A percentile compares a stretch with the other conserved stretches of the same genome.
Evolutionary conservation across 371 early-diverging fungal genomes (phyloP).

Genomic region (Amoeboaphelidium protococcarum): DNA sequence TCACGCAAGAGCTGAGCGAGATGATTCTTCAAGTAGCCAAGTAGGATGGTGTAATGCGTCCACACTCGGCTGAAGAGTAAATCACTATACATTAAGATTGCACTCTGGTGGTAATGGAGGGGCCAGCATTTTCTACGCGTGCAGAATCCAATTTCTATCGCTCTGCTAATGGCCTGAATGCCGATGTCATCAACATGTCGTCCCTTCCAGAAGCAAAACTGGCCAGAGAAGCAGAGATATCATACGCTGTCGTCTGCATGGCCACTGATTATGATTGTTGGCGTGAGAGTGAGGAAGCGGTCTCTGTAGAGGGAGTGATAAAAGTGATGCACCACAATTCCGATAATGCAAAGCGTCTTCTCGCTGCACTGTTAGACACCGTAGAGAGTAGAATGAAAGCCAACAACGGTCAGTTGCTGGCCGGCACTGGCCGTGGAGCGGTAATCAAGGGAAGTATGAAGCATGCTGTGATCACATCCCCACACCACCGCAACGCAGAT

Average conservation of each 20-base stretch:
- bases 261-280: slow-evolving; percentile 97
- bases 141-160: slow-evolving; percentile 91
- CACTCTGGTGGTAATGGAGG: slow-evolving; percentile 87
- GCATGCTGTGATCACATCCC: slow-evolving; percentile 41
- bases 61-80: slow-evolving; percentile 26
- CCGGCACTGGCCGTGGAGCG: too few relatives aligned
- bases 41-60: slow-evolving; percentile 4
- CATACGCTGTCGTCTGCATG: slow-evolving; percentile 94
- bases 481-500: slow-evolving; percentile 36
- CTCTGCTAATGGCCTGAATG: slow-evolving; percentile 51
- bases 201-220: slow-evolving; percentile 83
- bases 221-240: slow-evolving; percentile 89
- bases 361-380: slow-evolving; percentile 31
- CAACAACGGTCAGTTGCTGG: slow-evolving; percentile 17
- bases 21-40: slow-evolving; percentile 28
- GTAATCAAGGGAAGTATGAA: slow-evolving; percentile 32
- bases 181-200: slow-evolving; percentile 88
- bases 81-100: slow-evolving; percentile 1
- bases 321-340: slow-evolving; percentile 60
- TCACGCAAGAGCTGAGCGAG: slow-evolving; percentile 41
- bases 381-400: slow-evolving; percentile 17
- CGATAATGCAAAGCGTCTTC: slow-evolving; percentile 54
- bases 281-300: slow-evolving; percentile 66
- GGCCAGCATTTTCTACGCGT: slow-evolving; percentile 83
- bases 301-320: slow-evolving; percentile 76